Evolutionary conservation across 306 rosid genomes (phyloP).

Genomic region (Geum urbanum): DNA sequence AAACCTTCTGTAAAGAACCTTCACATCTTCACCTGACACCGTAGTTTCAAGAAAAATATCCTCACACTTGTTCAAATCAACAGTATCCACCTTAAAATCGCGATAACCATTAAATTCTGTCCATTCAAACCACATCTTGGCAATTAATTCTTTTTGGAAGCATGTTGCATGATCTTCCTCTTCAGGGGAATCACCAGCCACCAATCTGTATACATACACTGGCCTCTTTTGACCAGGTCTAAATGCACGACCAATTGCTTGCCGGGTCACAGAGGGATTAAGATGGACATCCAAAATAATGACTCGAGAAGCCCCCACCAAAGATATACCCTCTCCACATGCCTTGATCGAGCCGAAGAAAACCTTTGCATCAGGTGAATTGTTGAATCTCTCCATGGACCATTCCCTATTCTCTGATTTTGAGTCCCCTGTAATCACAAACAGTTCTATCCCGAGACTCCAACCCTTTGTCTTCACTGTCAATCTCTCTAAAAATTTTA

Average conservation of each 20-base stretch:
- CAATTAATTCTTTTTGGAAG: slow-evolving; percentile 70
- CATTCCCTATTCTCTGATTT: slow-evolving; percentile 61
- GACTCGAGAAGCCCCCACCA: slow-evolving; percentile 91
- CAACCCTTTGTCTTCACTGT: slow-evolving; percentile 56
- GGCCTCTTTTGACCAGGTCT: slow-evolving; percentile 84
- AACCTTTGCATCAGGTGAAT: slow-evolving; percentile 62
- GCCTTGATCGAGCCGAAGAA: slow-evolving; percentile 98
- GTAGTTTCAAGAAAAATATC: slow-evolving; percentile 67
- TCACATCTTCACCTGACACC: slow-evolving; percentile 48
- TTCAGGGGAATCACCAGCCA: slow-evolving; percentile 78
- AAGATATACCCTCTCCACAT: slow-evolving; percentile 94
- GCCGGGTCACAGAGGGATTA: slow-evolving; percentile 92
- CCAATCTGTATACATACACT: slow-evolving; percentile 65
- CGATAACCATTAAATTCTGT: slow-evolving; percentile 63
- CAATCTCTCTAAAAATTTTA: slow-evolving; percentile 75
- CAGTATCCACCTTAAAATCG: slow-evolving; percentile 51
- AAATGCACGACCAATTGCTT: slow-evolving; percentile 95
- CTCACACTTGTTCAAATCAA: slow-evolving; percentile 50
- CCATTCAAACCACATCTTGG: slow-evolving; percentile 99
- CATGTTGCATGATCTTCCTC: slow-evolving; percentile 71
- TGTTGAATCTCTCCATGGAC: slow-evolving; percentile 81
- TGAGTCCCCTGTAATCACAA: slow-evolving; percentile 71
- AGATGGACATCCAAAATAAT: slow-evolving; percentile 78
- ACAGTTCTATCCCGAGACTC: slow-evolving; percentile 64
- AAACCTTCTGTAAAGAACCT: slow-evolving; percentile 71